Evolutionary conservation across 1,284 basidiomycete species (phyloP).

Genomic region (Trichosporon sp.): DNA sequence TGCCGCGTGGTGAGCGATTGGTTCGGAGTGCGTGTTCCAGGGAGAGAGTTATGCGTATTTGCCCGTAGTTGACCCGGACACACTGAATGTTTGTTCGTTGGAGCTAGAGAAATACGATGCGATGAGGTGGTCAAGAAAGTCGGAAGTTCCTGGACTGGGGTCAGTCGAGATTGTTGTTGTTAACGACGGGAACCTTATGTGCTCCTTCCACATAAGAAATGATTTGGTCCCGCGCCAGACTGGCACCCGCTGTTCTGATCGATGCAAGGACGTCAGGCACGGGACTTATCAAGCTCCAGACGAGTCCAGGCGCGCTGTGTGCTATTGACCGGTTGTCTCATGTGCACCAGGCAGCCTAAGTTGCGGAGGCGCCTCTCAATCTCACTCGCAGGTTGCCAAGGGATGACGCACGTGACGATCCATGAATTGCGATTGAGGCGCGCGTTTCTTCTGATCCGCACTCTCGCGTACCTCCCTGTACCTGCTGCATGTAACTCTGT

Average conservation of each 20-base stretch:
- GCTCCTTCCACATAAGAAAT: neutral
- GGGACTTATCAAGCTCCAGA: neutral
- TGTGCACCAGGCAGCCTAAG: neutral
- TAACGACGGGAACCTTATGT: neutral
- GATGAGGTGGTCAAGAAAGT: neutral
- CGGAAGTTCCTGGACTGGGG: neutral
- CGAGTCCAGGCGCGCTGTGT: neutral
- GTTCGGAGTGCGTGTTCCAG: neutral
- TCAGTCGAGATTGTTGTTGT: neutral
- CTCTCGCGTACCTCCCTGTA: neutral
- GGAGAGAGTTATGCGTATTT: neutral
- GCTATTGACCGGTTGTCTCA: constrained; percentile 2
- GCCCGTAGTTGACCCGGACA: neutral
- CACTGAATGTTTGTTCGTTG: neutral
- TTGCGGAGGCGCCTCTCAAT: neutral
- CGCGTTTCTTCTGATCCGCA: neutral
- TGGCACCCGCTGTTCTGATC: neutral
- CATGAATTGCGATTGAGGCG: neutral
- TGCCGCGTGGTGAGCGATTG: neutral
- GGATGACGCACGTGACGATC: neutral
- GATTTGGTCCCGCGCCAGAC: neutral
- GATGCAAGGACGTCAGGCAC: neutral
- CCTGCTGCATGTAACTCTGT: neutral
- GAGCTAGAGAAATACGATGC: neutral
- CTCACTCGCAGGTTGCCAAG: neutral